Conservation (phyloP, 1,139 yeast genomes). For the Casaregolazyma lundiana region DNA sequence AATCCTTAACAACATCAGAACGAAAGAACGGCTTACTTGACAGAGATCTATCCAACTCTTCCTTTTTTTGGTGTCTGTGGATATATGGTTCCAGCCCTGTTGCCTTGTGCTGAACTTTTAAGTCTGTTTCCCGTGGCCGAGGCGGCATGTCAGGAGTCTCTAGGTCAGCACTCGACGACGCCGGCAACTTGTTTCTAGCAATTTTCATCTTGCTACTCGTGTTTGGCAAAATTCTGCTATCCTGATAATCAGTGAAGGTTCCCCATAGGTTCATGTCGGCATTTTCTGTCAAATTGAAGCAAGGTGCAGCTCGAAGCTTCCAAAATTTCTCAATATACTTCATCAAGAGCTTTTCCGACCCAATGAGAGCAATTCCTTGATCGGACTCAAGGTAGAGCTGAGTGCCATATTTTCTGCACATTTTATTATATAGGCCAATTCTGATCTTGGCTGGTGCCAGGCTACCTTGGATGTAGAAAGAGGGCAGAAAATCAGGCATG, state of each 20-base stretch:
- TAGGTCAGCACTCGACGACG: not conserved
- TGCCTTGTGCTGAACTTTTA: too few species aligned
- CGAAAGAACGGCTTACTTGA: not conserved
- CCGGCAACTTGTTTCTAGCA: not conserved
- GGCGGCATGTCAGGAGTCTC: too few species aligned
- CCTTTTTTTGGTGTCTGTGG: not conserved
- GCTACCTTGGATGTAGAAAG: constrained; percentile 1
- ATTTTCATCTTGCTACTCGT: not conserved
- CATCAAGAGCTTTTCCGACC: constrained; percentile 8
- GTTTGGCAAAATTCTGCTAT: not conserved
- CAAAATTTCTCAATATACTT: constrained; percentile 1
- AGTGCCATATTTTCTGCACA: constrained; percentile 3
- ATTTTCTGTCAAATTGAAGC: constrained; percentile 10
- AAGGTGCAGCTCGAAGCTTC: constrained; percentile 4
- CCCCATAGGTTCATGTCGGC: constrained; percentile 5
- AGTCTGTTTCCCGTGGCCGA: too few species aligned
- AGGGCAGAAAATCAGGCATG: not conserved
- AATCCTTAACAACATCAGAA: not conserved
- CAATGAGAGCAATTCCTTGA: not conserved
- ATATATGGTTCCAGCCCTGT: not conserved
- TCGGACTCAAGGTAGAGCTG: constrained; percentile 2
- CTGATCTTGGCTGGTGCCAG: not conserved
- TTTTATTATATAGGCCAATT: constrained; percentile 1
- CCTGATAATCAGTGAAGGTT: not conserved
- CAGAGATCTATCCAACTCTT: not conserved